These are phyloP conservation scores for Cladosporium velox DNA, from an alignment of 2,329 filamentous ascomycete species.

Conservation along the genomic window DNA sequence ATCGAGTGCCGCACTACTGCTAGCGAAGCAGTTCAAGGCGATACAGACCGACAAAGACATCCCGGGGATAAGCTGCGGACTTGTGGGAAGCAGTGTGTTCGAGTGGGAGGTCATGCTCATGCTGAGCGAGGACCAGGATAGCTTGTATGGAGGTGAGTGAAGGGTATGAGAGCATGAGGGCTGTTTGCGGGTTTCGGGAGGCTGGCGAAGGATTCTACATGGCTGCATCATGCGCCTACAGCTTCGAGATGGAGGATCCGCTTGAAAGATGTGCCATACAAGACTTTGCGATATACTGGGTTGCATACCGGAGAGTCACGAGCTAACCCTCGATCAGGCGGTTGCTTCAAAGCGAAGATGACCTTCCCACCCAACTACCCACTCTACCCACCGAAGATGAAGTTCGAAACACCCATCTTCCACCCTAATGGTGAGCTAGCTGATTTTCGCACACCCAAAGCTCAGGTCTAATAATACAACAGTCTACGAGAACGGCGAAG, in stretches of 20 bases:
- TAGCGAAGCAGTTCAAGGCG: constrained; percentile 85
- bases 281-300: neutral
- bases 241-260: neutral
- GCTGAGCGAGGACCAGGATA: constrained; percentile 77
- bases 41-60: constrained; percentile 92
- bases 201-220: neutral
- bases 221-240: neutral
- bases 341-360: constrained; percentile 85
- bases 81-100: constrained; percentile 85
- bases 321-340: constrained; percentile 60
- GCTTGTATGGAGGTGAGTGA: constrained; percentile 81
- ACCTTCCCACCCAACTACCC: constrained; percentile 85
- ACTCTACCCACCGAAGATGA: constrained; percentile 82
- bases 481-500: constrained; percentile 81
- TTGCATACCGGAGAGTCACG: neutral
- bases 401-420: constrained; percentile 83
- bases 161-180: neutral
- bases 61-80: constrained; percentile 88
- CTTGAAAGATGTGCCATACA: neutral
- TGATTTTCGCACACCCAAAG: neutral
- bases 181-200: neutral
- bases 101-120: constrained; percentile 99
- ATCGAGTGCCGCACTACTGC: constrained; percentile 67
- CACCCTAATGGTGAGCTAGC: constrained; percentile 74
- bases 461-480: constrained; percentile 16